Evolutionary conservation across 768 basidiomycete species (phyloP).

Genomic region (Pholiota conissans): DNA sequence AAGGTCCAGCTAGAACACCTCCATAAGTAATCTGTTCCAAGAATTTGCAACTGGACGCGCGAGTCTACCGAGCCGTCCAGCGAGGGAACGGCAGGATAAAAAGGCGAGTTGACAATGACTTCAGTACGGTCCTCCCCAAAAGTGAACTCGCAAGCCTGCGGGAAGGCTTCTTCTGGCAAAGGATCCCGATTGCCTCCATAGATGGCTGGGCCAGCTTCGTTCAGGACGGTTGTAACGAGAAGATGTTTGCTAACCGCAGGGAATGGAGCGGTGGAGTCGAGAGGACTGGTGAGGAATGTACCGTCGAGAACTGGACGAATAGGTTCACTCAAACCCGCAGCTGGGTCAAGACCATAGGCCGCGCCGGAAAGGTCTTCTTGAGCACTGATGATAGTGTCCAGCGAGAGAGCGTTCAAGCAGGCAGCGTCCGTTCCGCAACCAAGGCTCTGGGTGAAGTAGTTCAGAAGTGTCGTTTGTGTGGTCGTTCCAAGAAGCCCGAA

Average conservation of each 20-base stretch:
- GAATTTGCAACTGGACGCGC: slow-evolving; percentile 51
- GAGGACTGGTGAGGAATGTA: slow-evolving; percentile 63
- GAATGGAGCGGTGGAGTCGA: slow-evolving; percentile 62
- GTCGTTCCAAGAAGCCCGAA: slow-evolving; percentile 64
- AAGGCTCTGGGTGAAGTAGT: slow-evolving; percentile 47
- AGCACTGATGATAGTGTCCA: slow-evolving; percentile 53
- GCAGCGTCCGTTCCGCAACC: slow-evolving; percentile 44
- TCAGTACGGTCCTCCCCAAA: slow-evolving; percentile 49
- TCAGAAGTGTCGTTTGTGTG: slow-evolving; percentile 56
- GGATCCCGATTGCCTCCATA: slow-evolving; percentile 40
- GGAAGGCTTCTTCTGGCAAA: slow-evolving; percentile 40
- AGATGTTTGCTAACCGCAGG: slow-evolving; percentile 64
- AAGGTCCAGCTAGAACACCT: slow-evolving; percentile 73
- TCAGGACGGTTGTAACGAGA: slow-evolving; percentile 65
- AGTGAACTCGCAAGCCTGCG: slow-evolving; percentile 35
- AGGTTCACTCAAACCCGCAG: slow-evolving; percentile 54
- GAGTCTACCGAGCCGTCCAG: slow-evolving; percentile 42
- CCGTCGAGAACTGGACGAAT: slow-evolving; percentile 71
- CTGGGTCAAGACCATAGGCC: slow-evolving; percentile 46
- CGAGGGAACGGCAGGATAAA: slow-evolving; percentile 41
- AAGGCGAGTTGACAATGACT: slow-evolving; percentile 41
- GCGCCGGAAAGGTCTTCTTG: slow-evolving; percentile 46
- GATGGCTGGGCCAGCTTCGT: slow-evolving; percentile 74
- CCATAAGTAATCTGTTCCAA: slow-evolving; percentile 74
- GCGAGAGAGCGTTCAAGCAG: slow-evolving; percentile 52